Percentiles rank a stretch among this genome's conserved stretches.
These are phyloP conservation scores for Colletotrichum incanum DNA, from an alignment of 2,329 filamentous ascomycete genomes.

Conservation along the genomic window DNA sequence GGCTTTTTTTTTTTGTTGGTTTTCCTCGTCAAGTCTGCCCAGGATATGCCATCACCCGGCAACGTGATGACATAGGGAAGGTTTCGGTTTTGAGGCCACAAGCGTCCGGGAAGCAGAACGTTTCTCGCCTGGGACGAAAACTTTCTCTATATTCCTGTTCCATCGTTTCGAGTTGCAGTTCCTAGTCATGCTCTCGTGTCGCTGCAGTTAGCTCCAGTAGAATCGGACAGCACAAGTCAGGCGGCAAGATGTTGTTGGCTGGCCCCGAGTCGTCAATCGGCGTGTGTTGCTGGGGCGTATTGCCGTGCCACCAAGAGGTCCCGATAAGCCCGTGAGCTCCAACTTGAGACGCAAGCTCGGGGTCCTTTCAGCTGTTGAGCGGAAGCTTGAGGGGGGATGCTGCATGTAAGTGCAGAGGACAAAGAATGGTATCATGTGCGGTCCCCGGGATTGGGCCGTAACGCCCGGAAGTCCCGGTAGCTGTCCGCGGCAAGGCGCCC, in stretches of 20 bases:
- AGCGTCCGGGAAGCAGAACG: not conserved
- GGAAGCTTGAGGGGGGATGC: constrained; percentile 2
- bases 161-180: not conserved
- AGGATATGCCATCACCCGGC: not conserved
- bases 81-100: constrained; percentile 1
- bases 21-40: not conserved
- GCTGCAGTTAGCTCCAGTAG: not conserved
- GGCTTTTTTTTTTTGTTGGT: not conserved
- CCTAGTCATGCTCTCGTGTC: not conserved
- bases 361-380: not conserved
- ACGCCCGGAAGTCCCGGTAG: constrained; percentile 25
- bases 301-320: constrained; percentile 8
- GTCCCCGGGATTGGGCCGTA: constrained; percentile 13
- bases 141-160: not conserved
- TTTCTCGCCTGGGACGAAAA: not conserved
- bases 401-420: constrained; percentile 24
- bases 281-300: not conserved
- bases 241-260: constrained; percentile 21
- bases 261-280: not conserved
- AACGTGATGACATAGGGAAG: constrained; percentile 2
- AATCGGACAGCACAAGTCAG: constrained; percentile 30
- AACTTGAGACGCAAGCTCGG: constrained; percentile 4
- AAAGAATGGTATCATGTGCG: constrained; percentile 25
- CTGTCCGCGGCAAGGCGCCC: constrained; percentile 33
- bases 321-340: constrained; percentile 5